Base-by-base conservation (phyloP, 371 early-diverging fungal genomes). In the Phascolomyces articulosus region DNA sequence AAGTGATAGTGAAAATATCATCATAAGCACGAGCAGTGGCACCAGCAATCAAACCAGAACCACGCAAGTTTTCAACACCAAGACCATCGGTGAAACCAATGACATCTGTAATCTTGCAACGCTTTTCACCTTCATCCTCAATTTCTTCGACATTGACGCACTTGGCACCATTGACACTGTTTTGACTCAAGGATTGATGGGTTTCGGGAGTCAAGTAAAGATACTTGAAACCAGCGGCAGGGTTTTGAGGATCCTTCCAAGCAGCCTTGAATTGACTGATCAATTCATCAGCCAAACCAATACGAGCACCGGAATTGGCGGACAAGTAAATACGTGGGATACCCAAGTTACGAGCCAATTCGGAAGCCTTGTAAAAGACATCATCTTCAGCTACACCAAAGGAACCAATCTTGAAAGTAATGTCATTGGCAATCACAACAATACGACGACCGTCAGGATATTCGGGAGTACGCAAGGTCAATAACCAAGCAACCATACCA, bases 291-390 rank as follows among this genome's bases (percentile, higher is more conserved):
- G 97, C 97, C 48, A 99, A 87, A 40, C 99, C 99, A 65, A 99
- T 97, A 68, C 99, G 93, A n/a, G 99, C 99, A 66, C 99, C 99
- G 62, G 97, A 97, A 89, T 99, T 99, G 67, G 98, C 98, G 48
- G 97, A 95, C 60, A 99, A 80, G 86, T 98, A 99, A 28, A 99
- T 82, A 67, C 98, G 93, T 38, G 99, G 99, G 34, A 96, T 77
- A 64, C 97, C 96, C 58, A 90, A 77, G 59, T 83, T 57, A 57
- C 97, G 90, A 4, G 98, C 98, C 55, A 90, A 79, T 79, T 94
- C 90, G 20, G 97, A 93, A 13, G 96, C 98, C 76, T 90, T 90
- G 79, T 82, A 91, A 82, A 98, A 99, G 63, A 98, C 85, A 63
- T 87, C 74, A 71, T 97, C 98, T 78, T 99, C 99, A 48, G 85